Evolutionary conservation across 1,139 yeast genomes (phyloP), one percentile per base, ranked within the genome.

Genomic region (Nakaseomyces sp.): DNA sequence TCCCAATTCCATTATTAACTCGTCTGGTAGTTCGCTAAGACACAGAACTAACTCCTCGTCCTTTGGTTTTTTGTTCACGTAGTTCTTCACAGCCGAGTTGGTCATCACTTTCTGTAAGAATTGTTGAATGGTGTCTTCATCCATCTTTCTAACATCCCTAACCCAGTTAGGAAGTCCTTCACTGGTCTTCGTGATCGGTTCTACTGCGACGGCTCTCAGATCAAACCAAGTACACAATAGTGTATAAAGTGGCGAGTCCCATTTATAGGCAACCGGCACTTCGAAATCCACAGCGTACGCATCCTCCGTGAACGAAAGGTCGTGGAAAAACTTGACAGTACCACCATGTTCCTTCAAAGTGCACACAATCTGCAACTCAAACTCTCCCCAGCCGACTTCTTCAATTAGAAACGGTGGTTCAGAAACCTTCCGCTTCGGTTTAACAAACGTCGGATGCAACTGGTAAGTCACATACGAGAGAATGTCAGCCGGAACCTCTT

Each of bases 301-400:
- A 56, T 79, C 81, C 57, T 80, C 77, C 46, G 74, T 70, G 63
- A 91, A 91, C 60, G 83, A 81, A 57, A 91, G 74, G 62, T 88
- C 96, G 63, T 91, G 96, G 55, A 73, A 74, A 47, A 91, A 66
- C 54, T 81, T 81, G 50, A 83, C 74, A 60, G 85, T 94, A 20
- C 96, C 96, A 43, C 79, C 81, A 54, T 81, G 80, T 44, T 89
- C 95, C 24, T 81, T 73, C 45, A 84, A 70, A 48, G 79, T 81
- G 47, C 89, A 71, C 2, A 81, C 72, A 50, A 91, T 80, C 30
- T 85, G 85, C 61, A 89, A 73, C 60, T 86, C 95, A 60, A 89
- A 89, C 58, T 89, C 97, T 55, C 98, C 98, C 98, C 98, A 91
- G 40, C 98, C 98, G 66, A 84, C 79, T 65, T 91, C 98, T 59